Base-by-base conservation (phyloP, 495 filamentous ascomycete species). In the Penicillium taxi region DNA sequence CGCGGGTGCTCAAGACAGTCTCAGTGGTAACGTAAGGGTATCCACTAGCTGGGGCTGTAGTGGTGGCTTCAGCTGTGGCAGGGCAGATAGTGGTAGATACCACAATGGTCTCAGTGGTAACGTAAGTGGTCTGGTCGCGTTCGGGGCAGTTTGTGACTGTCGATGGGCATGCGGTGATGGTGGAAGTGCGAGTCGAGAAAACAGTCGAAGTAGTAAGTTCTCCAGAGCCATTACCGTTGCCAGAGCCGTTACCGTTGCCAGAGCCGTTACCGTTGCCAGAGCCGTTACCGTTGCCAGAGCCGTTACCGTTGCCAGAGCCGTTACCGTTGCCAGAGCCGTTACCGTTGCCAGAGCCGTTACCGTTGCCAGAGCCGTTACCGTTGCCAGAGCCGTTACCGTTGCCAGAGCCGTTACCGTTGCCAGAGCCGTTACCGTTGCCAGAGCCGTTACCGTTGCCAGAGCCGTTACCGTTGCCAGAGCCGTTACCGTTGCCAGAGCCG, bases 61-160 rank as follows among this genome's bases (percentile, higher is more conserved):
- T 21, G 5, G 42, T 45, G 17, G 24, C 30, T 26, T 20, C 32
- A 18, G 15, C 43, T 19, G 43, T 40, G 20, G 37, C 32, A 31
- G 43, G 43, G 37, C 43, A 45, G 12, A 45, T 28, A n/a, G 43
- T 45, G 16, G 43, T 45, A 5, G 43, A 45, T 8, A 45, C 37
- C 12, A 45, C 32, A 25, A 45, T 35, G 13, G 26, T 35, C 26
- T 45, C 43, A 12, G 43, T 45, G 18, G 43, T 45, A 3, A 35
- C 20, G 32, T 34, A 45, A n/a, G 36, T 45, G 19, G 37, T 33
- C 30, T 29, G 26, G 9, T 31, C 25, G 16, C 15, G 39, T 12
- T 27, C 42, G 6, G 35, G 42, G 30, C 42, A 45, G 23, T 45
- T 35, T 21, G 35, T 26, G 17, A 45, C 35, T 27, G 42, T 45